Evolutionary conservation across 2,329 filamentous ascomycete genomes (phyloP), one percentile per base, ranked within the genome.

Genomic region (Daldinia sp.): DNA sequence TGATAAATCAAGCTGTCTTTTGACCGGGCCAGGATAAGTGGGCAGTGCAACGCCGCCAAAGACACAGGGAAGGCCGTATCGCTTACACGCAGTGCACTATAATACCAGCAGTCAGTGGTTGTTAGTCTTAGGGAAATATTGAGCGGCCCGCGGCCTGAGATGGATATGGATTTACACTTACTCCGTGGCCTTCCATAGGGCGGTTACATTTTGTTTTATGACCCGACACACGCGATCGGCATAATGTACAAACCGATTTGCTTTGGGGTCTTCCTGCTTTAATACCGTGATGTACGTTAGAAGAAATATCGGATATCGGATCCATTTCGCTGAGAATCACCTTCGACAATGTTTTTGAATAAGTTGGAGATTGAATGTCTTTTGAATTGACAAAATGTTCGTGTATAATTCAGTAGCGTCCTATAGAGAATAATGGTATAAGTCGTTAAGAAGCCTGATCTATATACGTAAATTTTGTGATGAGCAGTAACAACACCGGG

Each of bases 1-100:
- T 1, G 3, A 13, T 15, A 37, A 7, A 12, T 23, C 20, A 2
- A 26, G 51, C 7, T 26, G 20, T 50, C 26, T 28, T 15, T 9
- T 35, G 7, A 35, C 7, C 18, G 33, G 48, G n/a, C 28, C 33
- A 13, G 51, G 51, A 18, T 54, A 37, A 37, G n/a, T 30, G 7
- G 51, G 51, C 9, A 54, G 5, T 1, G 51, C 13, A 30, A 33
- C 10, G 5, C 26, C 26, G 13, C 26, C 46, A n/a, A 30, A 51
- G 26, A 35, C 12, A 12, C 30, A 54, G 6, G 51, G 30, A 39
- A 35, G 51, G 12, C 51, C 35, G 23, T 39, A 54, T 10, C 10
- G 10, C 18, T 54, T 39, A 26, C 51, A 54, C 33, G 12, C n/a
- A 13, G 33, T 39, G 28, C 56, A 65, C 39, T 56, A 23, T 13